Percentiles rank a stretch among this genome's conserved stretches.
Evolutionary conservation across 257 asterid genomes (phyloP).

Genomic region (Petrea volubilis): DNA sequence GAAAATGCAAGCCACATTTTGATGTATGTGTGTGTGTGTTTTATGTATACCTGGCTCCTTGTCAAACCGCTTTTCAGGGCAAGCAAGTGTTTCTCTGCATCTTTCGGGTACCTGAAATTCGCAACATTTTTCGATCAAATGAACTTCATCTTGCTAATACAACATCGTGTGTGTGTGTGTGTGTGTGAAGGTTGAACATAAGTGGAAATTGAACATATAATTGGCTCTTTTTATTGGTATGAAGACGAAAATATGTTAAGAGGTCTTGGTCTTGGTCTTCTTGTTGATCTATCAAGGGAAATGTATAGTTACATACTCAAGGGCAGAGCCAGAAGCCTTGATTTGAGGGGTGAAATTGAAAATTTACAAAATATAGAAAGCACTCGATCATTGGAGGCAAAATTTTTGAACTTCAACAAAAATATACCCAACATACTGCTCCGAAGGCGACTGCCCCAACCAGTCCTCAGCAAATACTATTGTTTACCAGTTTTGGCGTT

Average conservation of each 20-base stretch:
- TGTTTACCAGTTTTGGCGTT: not conserved
- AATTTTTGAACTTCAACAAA: too few relatives aligned
- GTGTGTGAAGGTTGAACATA: not conserved
- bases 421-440: too few relatives aligned
- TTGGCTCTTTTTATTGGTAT: not conserved
- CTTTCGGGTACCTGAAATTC: conserved; percentile 78
- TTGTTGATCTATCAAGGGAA: too few relatives aligned
- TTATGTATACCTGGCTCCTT: conserved; percentile 72
- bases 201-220: too few relatives aligned
- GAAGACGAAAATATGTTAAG: not conserved
- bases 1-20: not conserved
- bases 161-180: not conserved
- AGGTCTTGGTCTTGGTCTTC: not conserved
- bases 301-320: too few relatives aligned
- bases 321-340: not conserved
- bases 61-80: conserved; percentile 87
- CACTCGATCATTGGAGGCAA: too few relatives aligned
- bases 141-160: not conserved
- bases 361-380: too few relatives aligned
- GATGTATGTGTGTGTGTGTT: too few relatives aligned
- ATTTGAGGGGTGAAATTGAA: not conserved
- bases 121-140: not conserved
- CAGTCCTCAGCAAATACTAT: not conserved
- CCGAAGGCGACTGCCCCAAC: too few relatives aligned
- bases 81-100: conserved; percentile 89